These are phyloP conservation scores for Phalaenopsis aphrodite DNA, from an alignment of 106 monocot species.

Conservation along the genomic window DNA sequence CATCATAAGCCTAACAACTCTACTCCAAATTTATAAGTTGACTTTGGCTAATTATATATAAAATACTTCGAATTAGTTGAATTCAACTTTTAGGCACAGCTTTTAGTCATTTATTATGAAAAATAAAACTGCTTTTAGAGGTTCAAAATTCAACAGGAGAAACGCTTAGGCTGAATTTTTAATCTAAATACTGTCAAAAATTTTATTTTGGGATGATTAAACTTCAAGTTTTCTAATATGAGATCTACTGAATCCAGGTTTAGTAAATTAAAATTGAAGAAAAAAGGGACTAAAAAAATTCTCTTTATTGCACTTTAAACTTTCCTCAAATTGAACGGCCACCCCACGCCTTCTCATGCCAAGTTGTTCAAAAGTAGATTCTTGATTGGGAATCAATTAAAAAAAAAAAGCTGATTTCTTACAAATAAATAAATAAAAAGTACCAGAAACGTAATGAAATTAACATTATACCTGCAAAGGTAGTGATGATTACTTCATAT, in stretches of 20 bases:
- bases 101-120: neutral
- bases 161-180: neutral
- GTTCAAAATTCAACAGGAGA: neutral
- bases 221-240: neutral
- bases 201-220: neutral
- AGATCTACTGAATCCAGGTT: neutral
- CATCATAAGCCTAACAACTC: neutral
- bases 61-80: neutral
- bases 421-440: neutral
- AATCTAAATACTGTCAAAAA: neutral
- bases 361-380: neutral
- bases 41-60: neutral
- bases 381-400: neutral
- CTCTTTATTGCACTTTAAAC: neutral
- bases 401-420: neutral
- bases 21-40: neutral
- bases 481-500: conserved; percentile 36
- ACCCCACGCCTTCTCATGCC: neutral
- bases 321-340: neutral
- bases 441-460: neutral
- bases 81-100: neutral
- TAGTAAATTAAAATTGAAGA: neutral
- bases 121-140: neutral
- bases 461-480: conserved; percentile 6
- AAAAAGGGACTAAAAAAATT: neutral